Evolutionary conservation across 306 rosid species (phyloP).

Genomic region (Cicer yamashitae): DNA sequence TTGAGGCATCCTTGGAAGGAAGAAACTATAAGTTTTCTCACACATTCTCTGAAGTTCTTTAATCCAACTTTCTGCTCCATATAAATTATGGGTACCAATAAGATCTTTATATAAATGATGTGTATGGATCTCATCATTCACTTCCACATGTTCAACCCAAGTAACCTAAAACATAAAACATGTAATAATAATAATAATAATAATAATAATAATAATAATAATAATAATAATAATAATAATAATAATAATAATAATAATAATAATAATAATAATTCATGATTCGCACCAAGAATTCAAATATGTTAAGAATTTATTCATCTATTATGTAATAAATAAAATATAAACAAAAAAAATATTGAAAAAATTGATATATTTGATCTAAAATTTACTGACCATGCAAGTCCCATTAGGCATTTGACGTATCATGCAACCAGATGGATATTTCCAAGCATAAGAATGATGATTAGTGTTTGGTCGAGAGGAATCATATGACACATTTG

Average conservation of each 20-base stretch:
- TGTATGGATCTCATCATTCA: constrained; percentile 57
- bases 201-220: no score
- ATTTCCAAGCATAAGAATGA: background rate
- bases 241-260: no score
- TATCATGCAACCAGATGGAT: constrained; percentile 86
- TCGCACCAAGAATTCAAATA: no score
- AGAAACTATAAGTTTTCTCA: constrained; percentile 52
- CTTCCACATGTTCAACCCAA: constrained; percentile 84
- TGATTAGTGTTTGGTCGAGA: constrained; percentile 4
- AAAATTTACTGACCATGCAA: constrained; percentile 61
- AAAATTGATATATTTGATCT: no score
- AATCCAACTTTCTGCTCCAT: constrained; percentile 80
- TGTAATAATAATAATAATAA: no score
- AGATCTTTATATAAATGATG: constrained; percentile 62
- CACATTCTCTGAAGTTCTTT: constrained; percentile 66
- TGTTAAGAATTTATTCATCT: no score
- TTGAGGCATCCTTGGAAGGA: constrained; percentile 14
- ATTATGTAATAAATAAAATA: no score
- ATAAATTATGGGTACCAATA: constrained; percentile 45
- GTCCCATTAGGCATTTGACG: constrained; percentile 57
- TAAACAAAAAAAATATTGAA: no score
- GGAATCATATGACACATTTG: constrained; percentile 61
- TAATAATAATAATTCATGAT: background rate
- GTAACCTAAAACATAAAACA: constrained; percentile 46
- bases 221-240: no score